Base-by-base conservation (phyloP, 441 rosid species). In the Erodium texanum region DNA sequence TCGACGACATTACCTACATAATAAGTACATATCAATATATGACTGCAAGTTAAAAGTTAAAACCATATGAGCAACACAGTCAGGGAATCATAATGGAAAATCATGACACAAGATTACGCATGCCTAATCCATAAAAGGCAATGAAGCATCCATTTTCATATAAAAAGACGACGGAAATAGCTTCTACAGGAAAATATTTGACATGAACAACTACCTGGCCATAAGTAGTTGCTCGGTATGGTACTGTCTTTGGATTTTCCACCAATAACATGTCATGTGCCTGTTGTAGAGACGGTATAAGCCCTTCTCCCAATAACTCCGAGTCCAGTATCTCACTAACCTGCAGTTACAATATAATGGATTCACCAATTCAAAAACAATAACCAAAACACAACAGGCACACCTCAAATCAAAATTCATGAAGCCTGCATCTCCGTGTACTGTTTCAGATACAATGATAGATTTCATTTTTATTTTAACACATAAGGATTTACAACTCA, bases 301-400 rank as follows among this genome's bases (percentile, higher is more conserved):
- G 81, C 72, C 99, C 99, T 84, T 94, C 99, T 62, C 99, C 99
- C 69, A 94, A 72, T 34, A 94, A 75, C 84, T 92, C 98, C 10
- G 98, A 94, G 76, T 94, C 98, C 71, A 94, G 80, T 79, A 92
- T 94, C 79, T 94, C 99, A 64, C 94, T 92, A 3, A 94, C 98
- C 99, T 94, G 81, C 70, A 74, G 36, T 66, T 8, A 72, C 52
- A 24, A 23, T 16, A 43, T 29, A 67, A 52, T 64, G 9, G 34
- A 38, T 61, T 50, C 10, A 34, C 23, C 2, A 16, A 65, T 1
- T 62, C 19, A 59, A 23, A 64, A 56, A 19, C 19, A 63, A 58
- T 34, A 50, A 32, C 24, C 52, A 8, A 24, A 10, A 23, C 43
- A 58, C 19, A 62, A 7, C 4, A 19, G 64, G 32, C 65, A 16